Percentiles rank a stretch among this genome's conserved stretches.
Conservation (phyloP, 148 eudicot species). For the Chenopodium quinoa region DNA sequence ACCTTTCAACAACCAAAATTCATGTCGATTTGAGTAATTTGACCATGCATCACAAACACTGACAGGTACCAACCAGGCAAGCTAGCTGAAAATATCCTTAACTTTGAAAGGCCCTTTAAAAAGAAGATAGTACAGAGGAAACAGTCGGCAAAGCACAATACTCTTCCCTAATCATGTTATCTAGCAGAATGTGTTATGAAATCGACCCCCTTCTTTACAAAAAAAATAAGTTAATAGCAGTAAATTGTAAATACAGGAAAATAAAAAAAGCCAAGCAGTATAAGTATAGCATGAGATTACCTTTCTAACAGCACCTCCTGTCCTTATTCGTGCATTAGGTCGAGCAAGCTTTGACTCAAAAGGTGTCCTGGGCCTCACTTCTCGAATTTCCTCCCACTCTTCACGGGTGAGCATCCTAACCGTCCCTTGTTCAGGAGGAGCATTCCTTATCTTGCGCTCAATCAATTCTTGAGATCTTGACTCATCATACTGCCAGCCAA, state of each 20-base stretch:
- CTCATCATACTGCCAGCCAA: conserved; percentile 58
- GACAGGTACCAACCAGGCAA: background rate
- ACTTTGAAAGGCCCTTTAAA: background rate
- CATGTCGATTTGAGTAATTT: too few species aligned
- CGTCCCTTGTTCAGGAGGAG: conserved; percentile 85
- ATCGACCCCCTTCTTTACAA: background rate
- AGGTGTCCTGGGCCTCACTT: conserved; percentile 88
- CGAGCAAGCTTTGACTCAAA: conserved; percentile 93
- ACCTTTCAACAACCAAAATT: too few species aligned
- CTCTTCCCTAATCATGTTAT: background rate
- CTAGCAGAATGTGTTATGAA: background rate
- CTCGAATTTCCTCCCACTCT: conserved; percentile 86
- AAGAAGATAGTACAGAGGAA: background rate
- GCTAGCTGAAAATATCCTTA: background rate
- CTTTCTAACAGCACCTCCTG: conserved; percentile 62
- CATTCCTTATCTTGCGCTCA: conserved; percentile 69
- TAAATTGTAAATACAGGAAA: background rate
- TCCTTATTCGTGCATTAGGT: conserved; percentile 81
- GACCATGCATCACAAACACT: background rate
- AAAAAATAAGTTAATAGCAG: background rate
- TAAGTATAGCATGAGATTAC: conserved; percentile 34
- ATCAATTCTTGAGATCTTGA: conserved; percentile 78
- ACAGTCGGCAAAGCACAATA: background rate
- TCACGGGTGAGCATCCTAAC: conserved; percentile 87
- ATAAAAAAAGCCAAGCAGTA: background rate